A percentile compares a stretch with the other conserved stretches of the same genome.
These are phyloP conservation scores for Onygena corvina DNA, from an alignment of 2,329 filamentous ascomycete genomes.

Conservation along the genomic window DNA sequence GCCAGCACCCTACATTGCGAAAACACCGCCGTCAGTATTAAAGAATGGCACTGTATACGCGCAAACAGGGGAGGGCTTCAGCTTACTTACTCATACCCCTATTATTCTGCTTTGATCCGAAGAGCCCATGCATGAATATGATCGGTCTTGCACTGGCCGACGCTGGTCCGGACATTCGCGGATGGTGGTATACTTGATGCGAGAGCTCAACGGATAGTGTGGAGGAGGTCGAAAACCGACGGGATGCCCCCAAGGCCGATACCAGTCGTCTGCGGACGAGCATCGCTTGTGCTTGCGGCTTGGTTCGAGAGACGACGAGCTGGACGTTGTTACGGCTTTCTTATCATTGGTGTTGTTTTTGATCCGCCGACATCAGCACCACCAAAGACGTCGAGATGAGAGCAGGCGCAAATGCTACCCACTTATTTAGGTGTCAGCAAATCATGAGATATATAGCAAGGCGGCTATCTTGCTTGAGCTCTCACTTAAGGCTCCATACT, in stretches of 20 bases:
- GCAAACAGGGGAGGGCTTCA: background rate
- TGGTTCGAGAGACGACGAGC: too few species aligned
- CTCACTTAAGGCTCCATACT: too few species aligned
- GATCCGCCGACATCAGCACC: too few species aligned
- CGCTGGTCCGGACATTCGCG: background rate
- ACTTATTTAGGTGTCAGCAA: too few species aligned
- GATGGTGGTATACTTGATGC: slow-evolving; percentile 9
- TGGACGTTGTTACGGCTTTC: too few species aligned
- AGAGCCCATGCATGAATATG: slow-evolving; percentile 78
- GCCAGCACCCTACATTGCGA: slow-evolving; percentile 53
- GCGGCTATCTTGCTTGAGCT: too few species aligned
- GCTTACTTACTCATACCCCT: slow-evolving; percentile 79
- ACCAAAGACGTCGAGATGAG: too few species aligned
- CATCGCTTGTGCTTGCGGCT: background rate
- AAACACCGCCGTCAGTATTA: background rate
- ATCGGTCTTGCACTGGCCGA: slow-evolving; percentile 40
- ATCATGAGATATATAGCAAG: too few species aligned
- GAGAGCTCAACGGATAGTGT: slow-evolving; percentile 7
- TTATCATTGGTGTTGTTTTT: too few species aligned
- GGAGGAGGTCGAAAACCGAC: background rate
- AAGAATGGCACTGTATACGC: background rate
- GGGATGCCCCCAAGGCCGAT: background rate
- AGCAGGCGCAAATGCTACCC: too few species aligned
- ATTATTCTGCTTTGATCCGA: slow-evolving; percentile 85
- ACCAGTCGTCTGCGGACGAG: background rate